Percentiles rank a stretch among this genome's conserved stretches.
These are phyloP conservation scores for Hymenoscyphus repandus DNA, from an alignment of 2,329 filamentous ascomycete species.

Conservation along the genomic window DNA sequence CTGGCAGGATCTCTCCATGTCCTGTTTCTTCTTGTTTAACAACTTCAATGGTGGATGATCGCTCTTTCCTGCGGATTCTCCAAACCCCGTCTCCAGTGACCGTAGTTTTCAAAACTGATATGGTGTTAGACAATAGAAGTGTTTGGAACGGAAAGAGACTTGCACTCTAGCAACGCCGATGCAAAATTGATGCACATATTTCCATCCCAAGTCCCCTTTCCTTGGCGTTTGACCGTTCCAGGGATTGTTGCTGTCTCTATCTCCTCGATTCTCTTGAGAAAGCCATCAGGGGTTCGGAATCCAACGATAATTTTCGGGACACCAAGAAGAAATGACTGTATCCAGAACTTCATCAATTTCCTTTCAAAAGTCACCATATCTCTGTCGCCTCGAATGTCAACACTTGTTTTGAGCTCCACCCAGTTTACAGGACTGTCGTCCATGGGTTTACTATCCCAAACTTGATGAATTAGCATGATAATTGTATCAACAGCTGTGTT, in stretches of 20 bases:
- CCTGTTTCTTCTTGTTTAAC: slow-evolving; percentile 69
- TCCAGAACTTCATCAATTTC: slow-evolving; percentile 94
- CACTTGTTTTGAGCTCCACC: slow-evolving; percentile 93
- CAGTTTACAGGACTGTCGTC: slow-evolving; percentile 70
- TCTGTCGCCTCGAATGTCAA: slow-evolving; percentile 60
- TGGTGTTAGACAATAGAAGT: slow-evolving; percentile 14
- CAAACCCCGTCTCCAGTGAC: slow-evolving; percentile 68
- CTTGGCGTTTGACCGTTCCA: slow-evolving; percentile 61
- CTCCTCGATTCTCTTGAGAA: slow-evolving; percentile 68
- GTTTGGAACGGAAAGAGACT: slow-evolving; percentile 30
- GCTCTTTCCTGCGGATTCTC: slow-evolving; percentile 65
- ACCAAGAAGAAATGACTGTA: slow-evolving; percentile 89
- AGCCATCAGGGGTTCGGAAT: slow-evolving; percentile 69
- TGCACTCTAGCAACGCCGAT: slow-evolving; percentile 70
- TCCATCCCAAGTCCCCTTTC: slow-evolving; percentile 73
- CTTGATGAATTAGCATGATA: slow-evolving; percentile 35
- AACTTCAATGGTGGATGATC: slow-evolving; percentile 64
- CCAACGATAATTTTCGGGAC: slow-evolving; percentile 90
- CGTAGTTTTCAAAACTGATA: slow-evolving; percentile 55
- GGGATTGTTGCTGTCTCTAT: slow-evolving; percentile 78
- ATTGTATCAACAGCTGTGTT: slow-evolving; percentile 10
- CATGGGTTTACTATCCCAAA: slow-evolving; percentile 76
- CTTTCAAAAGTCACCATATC: slow-evolving; percentile 76
- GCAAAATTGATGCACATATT: slow-evolving; percentile 93
- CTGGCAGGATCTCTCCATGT: slow-evolving; percentile 69